phyloP scores from a whole-genome alignment of 441 rosid genomes.

The Populus hybrid region DNA sequence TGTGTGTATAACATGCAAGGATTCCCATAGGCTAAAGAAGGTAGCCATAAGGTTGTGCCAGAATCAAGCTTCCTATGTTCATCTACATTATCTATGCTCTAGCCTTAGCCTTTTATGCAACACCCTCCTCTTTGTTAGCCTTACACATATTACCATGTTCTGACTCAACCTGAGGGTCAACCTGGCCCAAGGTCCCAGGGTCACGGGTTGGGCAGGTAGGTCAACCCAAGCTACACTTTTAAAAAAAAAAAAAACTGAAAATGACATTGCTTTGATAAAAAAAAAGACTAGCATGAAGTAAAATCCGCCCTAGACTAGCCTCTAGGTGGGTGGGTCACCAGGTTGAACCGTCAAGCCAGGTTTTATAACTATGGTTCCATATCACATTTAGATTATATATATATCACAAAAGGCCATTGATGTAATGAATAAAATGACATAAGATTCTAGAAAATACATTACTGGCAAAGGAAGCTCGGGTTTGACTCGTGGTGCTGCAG shows the following conservation, averaged over 20 bases:
- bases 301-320: no score
- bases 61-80: neutral
- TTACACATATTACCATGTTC: neutral
- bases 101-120: neutral
- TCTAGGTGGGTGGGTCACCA: no score
- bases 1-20: neutral
- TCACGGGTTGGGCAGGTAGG: no score
- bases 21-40: neutral
- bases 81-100: neutral
- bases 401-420: neutral
- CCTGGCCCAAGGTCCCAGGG: no score
- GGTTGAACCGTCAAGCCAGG: no score
- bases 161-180: no score
- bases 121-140: no score
- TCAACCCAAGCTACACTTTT: no score
- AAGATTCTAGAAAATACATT: constrained; percentile 55
- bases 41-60: neutral
- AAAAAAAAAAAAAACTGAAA: no score
- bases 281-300: no score
- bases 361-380: neutral
- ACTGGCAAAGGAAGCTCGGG: constrained; percentile 91
- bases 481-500: constrained; percentile 76
- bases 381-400: neutral
- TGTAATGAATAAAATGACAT: constrained; percentile 13
- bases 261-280: no score